These are phyloP conservation scores for Candida saitoana DNA, from an alignment of 805 yeast species.

Conservation along the genomic window DNA sequence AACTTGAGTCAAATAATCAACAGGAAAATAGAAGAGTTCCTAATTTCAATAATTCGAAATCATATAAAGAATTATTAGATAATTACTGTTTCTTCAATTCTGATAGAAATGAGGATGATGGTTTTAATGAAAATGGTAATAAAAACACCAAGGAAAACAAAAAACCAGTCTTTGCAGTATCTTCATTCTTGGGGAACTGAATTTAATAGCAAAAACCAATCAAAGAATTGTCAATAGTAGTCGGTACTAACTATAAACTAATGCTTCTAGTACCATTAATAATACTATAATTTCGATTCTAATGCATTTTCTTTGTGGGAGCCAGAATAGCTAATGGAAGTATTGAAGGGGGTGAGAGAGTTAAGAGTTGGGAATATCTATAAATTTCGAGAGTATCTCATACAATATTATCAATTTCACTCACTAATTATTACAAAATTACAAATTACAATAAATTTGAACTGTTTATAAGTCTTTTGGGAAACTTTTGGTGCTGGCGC, in stretches of 20 bases:
- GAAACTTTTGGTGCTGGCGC: no score
- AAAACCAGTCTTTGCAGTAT: constrained; percentile 13
- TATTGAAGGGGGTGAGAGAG: neutral
- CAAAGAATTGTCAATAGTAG: constrained; percentile 11
- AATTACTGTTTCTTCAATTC: constrained; percentile 54
- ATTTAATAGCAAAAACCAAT: neutral
- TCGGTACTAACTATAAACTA: neutral
- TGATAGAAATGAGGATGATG: constrained; percentile 8
- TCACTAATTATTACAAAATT: neutral
- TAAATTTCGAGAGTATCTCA: no score
- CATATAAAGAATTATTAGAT: constrained; percentile 54
- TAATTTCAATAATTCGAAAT: constrained; percentile 33
- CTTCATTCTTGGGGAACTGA: constrained; percentile 17
- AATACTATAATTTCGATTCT: neutral
- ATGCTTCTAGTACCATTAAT: neutral
- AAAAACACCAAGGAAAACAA: neutral
- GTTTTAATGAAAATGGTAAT: neutral
- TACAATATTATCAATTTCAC: no score
- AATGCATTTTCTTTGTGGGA: neutral
- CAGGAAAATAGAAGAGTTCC: constrained; percentile 5
- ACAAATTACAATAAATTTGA: neutral
- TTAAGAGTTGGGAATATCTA: neutral
- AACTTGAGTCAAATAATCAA: neutral
- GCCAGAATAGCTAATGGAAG: neutral
- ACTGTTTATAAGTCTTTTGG: no score